Conservation (phyloP, 192 early-diverging fungal genomes). For the Coemansia sp. region DNA sequence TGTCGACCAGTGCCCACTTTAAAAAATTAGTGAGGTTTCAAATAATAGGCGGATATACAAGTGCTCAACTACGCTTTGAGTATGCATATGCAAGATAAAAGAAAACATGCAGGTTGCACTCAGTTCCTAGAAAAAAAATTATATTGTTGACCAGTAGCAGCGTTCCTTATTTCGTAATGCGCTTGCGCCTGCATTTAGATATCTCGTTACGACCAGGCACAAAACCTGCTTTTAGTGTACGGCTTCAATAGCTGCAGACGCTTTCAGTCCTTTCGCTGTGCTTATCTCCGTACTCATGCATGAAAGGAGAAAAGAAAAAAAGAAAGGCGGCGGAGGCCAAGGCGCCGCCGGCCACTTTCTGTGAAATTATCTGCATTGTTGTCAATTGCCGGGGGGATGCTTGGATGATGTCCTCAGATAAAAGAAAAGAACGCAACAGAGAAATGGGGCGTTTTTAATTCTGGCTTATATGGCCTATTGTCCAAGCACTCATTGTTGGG, state of each 20-base stretch:
- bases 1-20: background rate
- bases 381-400: conserved; percentile 5
- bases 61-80: background rate
- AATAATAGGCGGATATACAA: background rate
- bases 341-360: background rate
- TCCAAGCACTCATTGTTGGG: background rate
- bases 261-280: background rate
- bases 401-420: background rate
- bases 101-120: background rate
- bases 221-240: background rate
- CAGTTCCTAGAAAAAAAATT: background rate
- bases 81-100: conserved; percentile 2
- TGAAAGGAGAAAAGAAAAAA: background rate
- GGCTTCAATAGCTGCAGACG: background rate
- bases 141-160: background rate
- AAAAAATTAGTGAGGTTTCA: background rate
- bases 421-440: background rate
- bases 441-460: conserved; percentile 6
- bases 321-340: conserved; percentile 1
- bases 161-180: background rate
- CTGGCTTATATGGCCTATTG: background rate
- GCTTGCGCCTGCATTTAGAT: background rate
- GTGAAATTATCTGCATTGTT: background rate
- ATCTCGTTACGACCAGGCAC: background rate
- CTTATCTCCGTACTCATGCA: background rate